Evolutionary conservation across 352 stramenopile genomes (phyloP).

Genomic region (Phytophthora meadii): DNA sequence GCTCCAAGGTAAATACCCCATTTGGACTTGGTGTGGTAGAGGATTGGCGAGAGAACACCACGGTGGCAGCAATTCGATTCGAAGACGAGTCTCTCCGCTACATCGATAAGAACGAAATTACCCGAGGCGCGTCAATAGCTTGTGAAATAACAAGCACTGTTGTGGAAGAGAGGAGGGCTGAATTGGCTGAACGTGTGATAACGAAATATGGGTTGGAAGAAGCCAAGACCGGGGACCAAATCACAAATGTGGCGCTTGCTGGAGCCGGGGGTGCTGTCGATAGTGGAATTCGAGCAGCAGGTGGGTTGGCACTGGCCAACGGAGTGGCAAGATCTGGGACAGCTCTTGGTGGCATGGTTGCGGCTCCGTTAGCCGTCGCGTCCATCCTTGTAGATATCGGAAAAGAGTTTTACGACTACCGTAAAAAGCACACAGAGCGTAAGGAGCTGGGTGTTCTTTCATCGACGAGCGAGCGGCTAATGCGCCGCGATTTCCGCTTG

Average conservation of each 20-base stretch:
- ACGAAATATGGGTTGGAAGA: constrained; percentile 56
- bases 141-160: constrained; percentile 27
- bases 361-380: constrained; percentile 76
- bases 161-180: constrained; percentile 53
- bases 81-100: constrained; percentile 49
- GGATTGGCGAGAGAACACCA: constrained; percentile 43
- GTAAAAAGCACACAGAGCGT: constrained; percentile 71
- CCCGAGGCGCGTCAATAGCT: constrained; percentile 56
- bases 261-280: constrained; percentile 76
- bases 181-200: constrained; percentile 65
- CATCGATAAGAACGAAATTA: constrained; percentile 68
- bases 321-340: constrained; percentile 63
- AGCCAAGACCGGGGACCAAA: constrained; percentile 38
- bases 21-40: constrained; percentile 70
- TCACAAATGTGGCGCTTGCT: constrained; percentile 62
- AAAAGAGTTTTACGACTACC: constrained; percentile 87
- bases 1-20: constrained; percentile 63
- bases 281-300: constrained; percentile 73
- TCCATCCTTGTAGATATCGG: constrained; percentile 89
- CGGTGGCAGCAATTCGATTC: constrained; percentile 60
- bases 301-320: constrained; percentile 74
- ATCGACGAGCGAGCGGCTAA: constrained; percentile 69
- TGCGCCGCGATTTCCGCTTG: constrained; percentile 80
- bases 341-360: constrained; percentile 47
- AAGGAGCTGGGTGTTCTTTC: constrained; percentile 73